These are phyloP conservation scores for Hysterangium stoloniferum DNA, from an alignment of 768 basidiomycete genomes.

Conservation along the genomic window DNA sequence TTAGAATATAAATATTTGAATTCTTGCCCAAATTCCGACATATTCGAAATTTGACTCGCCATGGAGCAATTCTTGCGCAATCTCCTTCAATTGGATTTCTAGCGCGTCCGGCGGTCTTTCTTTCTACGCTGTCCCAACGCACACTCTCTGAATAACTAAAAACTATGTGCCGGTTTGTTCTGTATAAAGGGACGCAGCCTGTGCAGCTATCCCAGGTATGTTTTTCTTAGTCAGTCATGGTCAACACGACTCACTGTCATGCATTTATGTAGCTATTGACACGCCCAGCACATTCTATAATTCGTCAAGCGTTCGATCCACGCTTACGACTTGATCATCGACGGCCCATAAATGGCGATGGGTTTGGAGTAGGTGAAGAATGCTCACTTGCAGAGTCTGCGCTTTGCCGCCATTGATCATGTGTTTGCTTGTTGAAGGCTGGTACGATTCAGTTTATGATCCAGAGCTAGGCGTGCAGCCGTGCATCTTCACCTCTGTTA, in stretches of 20 bases:
- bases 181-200: slow-evolving; percentile 92
- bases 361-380: slow-evolving; percentile 84
- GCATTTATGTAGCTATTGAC: slow-evolving; percentile 64
- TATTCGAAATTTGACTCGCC: too few species aligned
- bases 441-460: slow-evolving; percentile 87
- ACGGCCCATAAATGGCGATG: slow-evolving; percentile 90
- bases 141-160: background rate
- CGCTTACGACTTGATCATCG: slow-evolving; percentile 74
- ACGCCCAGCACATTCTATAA: slow-evolving; percentile 90
- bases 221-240: slow-evolving; percentile 11
- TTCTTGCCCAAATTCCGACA: too few species aligned
- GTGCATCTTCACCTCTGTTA: slow-evolving; percentile 93
- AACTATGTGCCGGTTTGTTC: slow-evolving; percentile 81
- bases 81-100: too few species aligned
- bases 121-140: too few species aligned
- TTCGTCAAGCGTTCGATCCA: slow-evolving; percentile 95
- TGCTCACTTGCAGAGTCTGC: too few species aligned
- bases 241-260: background rate
- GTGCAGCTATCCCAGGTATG: slow-evolving; percentile 83
- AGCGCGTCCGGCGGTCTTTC: too few species aligned
- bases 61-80: too few species aligned
- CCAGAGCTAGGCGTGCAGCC: slow-evolving; percentile 81
- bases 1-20: too few species aligned
- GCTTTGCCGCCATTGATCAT: background rate
- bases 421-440: slow-evolving; percentile 41